Evolutionary conservation across 78 protist genomes (phyloP).

Genomic region (Dictyostelium purpureum): DNA sequence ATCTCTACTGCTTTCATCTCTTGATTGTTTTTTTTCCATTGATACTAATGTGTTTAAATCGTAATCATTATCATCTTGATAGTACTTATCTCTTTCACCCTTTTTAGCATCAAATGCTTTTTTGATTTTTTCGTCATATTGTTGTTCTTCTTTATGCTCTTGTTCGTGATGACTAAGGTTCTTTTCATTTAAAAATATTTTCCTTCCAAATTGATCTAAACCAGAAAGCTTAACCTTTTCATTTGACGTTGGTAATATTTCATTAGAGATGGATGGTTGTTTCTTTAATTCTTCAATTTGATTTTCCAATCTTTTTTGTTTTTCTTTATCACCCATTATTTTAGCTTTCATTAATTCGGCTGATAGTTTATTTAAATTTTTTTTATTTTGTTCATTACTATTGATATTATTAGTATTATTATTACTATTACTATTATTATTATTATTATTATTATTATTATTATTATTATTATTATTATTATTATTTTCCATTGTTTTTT

Average conservation of each 20-base stretch:
- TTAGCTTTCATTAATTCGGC: slow-evolving; percentile 66
- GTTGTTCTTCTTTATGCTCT: neutral
- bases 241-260: neutral
- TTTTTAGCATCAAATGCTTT: neutral
- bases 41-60: slow-evolving; percentile 53
- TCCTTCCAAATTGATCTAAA: slow-evolving; percentile 59
- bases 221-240: slow-evolving; percentile 41
- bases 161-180: neutral
- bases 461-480: too few species aligned
- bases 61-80: slow-evolving; percentile 40
- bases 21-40: slow-evolving; percentile 8
- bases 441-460: too few species aligned
- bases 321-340: slow-evolving; percentile 24
- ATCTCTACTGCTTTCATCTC: neutral
- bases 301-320: neutral
- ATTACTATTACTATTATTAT: slow-evolving; percentile 5
- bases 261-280: neutral
- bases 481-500: too few species aligned
- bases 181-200: slow-evolving; percentile 48
- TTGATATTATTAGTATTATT: slow-evolving; percentile 8
- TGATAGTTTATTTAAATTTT: slow-evolving; percentile 28
- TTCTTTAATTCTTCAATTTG: slow-evolving; percentile 46
- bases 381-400: too few species aligned
- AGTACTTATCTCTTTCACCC: slow-evolving; percentile 31
- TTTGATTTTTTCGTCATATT: neutral